phyloP scores from a whole-genome alignment of 2,329 filamentous ascomycete species.

The Diaporthe sp. region DNA sequence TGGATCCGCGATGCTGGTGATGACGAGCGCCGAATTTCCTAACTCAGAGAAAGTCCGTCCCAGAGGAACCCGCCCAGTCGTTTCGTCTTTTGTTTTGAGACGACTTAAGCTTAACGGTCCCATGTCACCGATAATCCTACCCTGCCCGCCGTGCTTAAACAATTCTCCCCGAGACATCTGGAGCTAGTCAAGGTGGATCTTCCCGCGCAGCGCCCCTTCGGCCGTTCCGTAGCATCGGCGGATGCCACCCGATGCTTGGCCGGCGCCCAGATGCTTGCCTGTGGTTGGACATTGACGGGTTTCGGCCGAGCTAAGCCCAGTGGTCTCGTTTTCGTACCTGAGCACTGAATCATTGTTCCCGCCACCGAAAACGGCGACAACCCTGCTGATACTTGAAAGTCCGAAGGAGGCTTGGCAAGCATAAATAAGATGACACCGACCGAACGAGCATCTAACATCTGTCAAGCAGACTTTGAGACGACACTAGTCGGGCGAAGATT shows the following conservation, averaged over 20 bases:
- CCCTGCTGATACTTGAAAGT: constrained; percentile 12
- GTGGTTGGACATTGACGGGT: not conserved
- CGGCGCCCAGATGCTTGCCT: not conserved
- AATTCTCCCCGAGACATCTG: constrained; percentile 1
- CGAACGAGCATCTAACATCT: constrained; percentile 17
- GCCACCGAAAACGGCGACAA: not conserved
- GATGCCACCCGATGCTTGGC: not conserved
- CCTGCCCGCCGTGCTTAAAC: not conserved
- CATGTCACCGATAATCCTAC: not conserved
- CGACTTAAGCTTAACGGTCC: constrained; percentile 19
- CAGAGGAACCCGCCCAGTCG: not conserved
- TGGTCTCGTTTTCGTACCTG: not conserved
- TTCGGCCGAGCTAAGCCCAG: constrained; percentile 19
- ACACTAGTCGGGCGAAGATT: constrained; percentile 21
- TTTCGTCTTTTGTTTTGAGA: constrained; percentile 33
- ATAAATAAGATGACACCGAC: constrained; percentile 27
- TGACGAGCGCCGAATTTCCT: constrained; percentile 18
- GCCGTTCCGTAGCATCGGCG: constrained; percentile 8
- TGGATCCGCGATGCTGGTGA: not conserved
- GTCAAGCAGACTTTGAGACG: constrained; percentile 20
- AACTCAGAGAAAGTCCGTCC: not conserved
- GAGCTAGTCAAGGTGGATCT: constrained; percentile 24
- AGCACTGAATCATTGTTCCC: constrained; percentile 19
- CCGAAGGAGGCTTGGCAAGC: constrained; percentile 17
- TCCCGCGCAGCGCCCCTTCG: not conserved